Evolutionary conservation across 805 yeast genomes (phyloP), one percentile per base, ranked within the genome.

Genomic region (Hyphopichia homilentoma): DNA sequence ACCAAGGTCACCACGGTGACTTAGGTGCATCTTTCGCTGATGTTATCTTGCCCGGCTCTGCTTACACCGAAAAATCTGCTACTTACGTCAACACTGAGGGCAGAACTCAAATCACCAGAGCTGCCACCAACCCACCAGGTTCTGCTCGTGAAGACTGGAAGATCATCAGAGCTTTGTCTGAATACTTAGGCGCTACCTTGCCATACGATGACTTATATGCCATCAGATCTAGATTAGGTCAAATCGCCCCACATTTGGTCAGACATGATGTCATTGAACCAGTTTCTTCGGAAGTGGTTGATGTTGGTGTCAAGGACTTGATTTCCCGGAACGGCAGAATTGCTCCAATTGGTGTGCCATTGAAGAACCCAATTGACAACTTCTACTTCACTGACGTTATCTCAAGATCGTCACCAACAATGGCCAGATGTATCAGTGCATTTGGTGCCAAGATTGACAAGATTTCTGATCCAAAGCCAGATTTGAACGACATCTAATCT

Each of bases 1-100:
- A 85, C 65, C 87, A 85, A 65, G 95, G 95, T 35, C 95, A 86
- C 61, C 95, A 85, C 61, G 95, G 95, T 64, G 95, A 85, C 48
- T 59, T 74, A 15, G 95, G 95, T 46, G 95, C 95, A 18, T 79
- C 90, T 6, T 74, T 77, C 47, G 95, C 95, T 27, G 95, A 85
- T 58, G 94, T 85, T 27, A 75, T 85, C 38, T 73, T 85, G 45
- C 95, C 95, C 28, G 89, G 89, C 29, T 73, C 89, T 21, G 95
- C 95, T 24, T 86, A 81, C 73, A 86, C 95, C 24, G 95, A 85
- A 60, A 86, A 85, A 62, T 66, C 79, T 17, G 88, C 84, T 36
- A 86, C 93, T 4, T 85, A 76, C 59, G 89, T 85, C 43, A 85
- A 85, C 65, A 86, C 95, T 23, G 95, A 86, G 65, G 95, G 95